Evolutionary conservation across 1,284 basidiomycete genomes (phyloP), one percentile per base, ranked within the genome.

Genomic region (Rhodotorula sp.): DNA sequence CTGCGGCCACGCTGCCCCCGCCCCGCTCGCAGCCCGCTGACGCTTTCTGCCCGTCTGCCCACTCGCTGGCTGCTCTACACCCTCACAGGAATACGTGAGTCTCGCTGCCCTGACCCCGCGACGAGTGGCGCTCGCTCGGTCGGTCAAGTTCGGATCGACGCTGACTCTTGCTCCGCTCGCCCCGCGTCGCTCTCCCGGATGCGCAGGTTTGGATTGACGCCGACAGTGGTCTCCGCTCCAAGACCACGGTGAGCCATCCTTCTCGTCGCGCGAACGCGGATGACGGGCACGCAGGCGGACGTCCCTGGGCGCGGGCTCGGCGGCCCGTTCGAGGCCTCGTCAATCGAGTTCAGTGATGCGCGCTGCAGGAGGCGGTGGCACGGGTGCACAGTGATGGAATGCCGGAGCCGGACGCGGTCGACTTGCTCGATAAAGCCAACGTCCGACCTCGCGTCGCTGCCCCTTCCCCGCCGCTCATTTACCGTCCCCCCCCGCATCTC

Each of bases 121-220:
- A 27, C 42, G 61, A 4, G 13, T 5, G 17, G 17, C 8, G 19
- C 16, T 42, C 34, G 10, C 41, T 45, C 25, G 44, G 44, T 65
- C 61, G 61, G 50, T 16, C 42, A 44, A 58, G 42, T 25, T 45
- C 45, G 49, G 27, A 46, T 23, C 60, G 8, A 25, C 23, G 57
- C 45, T 62, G 27, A 42, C 48, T 59, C 41, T 34, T 44, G 8
- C 50, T 42, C 48, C 10, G 61, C 55, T 46, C 19, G 42, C 56
- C 49, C 59, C 21, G 42, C 14, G n/a, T 21, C 61, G 27, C 64
- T 25, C n/a, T 19, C 27, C 27, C 59, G 10, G 56, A 45, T 21
- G 25, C 66, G 45, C 74, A 96, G 83, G 90, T 96, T 84, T 97
- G 93, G 93, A 89, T 96, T 81, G 93, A 97, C 82, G 93, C 93